Base-by-base conservation (phyloP, 306 rosid species). In the Fragaria vesca region DNA sequence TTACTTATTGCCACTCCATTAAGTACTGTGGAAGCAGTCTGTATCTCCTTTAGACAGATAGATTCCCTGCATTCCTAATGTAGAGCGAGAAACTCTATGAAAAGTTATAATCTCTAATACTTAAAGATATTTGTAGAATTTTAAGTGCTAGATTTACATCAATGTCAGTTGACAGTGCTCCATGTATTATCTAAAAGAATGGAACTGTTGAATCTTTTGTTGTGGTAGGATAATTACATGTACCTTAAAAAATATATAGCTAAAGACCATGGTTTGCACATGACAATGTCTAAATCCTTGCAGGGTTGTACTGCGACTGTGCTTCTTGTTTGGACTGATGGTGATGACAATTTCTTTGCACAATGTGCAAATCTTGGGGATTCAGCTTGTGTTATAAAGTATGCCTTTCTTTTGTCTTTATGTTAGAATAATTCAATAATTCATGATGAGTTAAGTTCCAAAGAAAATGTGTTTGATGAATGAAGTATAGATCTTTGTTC, bases 291-390 rank as follows among this genome's bases (percentile, higher is more conserved):
- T 72, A 82, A 74, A 81, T 81, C 45, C 60, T 77, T 76, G 69
- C 94, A 96, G 99, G 99, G 99, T 69, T 96, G 99, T 88, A 96
- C 99, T 71, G 98, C 99, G 24, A 96, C 99, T 48, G 84, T 93
- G 81, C 97, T 96, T 84, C 88, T 96, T 81, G 94, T 93, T 71
- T 96, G 99, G 99, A 69, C 87, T 74, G 91, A 91, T 77, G 76
- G 75, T 76, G 60, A 79, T 72, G 86, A 79, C 51, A 91, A 86
- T 45, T 91, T 87, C 83, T 93, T 86, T 86, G 96, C 86, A 26
- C 99, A 96, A 82, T 93, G 98, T 88, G 99, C 99, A 70, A 96
- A 96, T 83, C 90, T 96, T 71, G 99, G 99, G 79, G 99, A 96
- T 82, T 96, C 99, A 40, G 80, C 89, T 71, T 93, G 99, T 76